These are phyloP conservation scores for Pistacia integerrima DNA, from an alignment of 345 rosid genomes.

Conservation along the genomic window DNA sequence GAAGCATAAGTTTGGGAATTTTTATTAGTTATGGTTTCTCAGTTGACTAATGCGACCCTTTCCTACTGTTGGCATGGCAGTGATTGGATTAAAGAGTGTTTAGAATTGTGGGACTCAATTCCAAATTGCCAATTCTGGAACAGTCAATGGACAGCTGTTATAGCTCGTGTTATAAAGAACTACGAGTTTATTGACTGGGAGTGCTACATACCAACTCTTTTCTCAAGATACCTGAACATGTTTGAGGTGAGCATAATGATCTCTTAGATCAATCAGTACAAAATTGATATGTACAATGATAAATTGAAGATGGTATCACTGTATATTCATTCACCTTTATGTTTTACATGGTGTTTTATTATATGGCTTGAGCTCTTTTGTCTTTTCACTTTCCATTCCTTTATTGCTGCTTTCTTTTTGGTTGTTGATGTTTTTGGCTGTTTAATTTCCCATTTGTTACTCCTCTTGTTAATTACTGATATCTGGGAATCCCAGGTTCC, in stretches of 20 bases:
- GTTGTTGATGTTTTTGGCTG: background rate
- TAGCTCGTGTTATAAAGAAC: conserved; percentile 85
- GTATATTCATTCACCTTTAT: background rate
- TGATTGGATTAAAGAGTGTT: conserved; percentile 68
- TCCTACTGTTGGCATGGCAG: conserved; percentile 48
- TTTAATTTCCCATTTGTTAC: conserved; percentile 8
- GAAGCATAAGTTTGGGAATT: conserved; percentile 27
- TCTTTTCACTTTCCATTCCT: background rate
- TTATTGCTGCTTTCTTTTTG: background rate
- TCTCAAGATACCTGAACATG: conserved; percentile 84
- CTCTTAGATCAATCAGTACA: conserved; percentile 1
- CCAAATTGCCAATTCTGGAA: conserved; percentile 99
- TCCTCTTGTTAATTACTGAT: conserved; percentile 10
- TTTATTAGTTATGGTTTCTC: conserved; percentile 16
- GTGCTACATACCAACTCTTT: conserved; percentile 69
- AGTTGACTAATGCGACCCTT: conserved; percentile 5
- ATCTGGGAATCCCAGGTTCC: conserved; percentile 68
- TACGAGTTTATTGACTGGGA: conserved; percentile 81
- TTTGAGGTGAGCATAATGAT: conserved; percentile 75
- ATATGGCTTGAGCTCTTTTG: conserved; percentile 7
- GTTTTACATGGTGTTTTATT: background rate
- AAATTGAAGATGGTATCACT: background rate
- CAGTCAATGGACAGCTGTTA: conserved; percentile 89
- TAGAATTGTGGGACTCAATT: conserved; percentile 84
- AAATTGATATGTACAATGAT: background rate